Base-by-base conservation (phyloP, 2,329 filamentous ascomycete species). In the Monascus ruber region DNA sequence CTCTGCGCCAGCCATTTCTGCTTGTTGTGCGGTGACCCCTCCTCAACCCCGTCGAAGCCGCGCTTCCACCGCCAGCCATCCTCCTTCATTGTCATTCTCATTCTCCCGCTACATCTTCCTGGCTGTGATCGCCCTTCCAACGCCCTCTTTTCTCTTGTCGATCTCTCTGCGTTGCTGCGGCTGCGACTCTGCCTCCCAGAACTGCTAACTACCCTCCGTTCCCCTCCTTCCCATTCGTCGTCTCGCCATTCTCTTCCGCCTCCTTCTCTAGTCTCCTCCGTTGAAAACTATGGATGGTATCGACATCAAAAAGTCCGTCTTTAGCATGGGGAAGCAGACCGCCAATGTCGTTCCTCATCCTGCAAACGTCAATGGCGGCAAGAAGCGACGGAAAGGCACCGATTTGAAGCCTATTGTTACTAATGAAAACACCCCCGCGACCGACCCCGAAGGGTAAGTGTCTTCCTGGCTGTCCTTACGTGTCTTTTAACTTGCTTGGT, bases 361-460 rank as follows among this genome's bases (percentile, higher is more conserved):
- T 45, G 62, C 67, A 50, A 69, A 74, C 65, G 73, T 69, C 62
- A 75, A 70, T 59, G 70, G 68, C 53, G 70, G 71, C 53, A 79
- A 79, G 68, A 80, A 80, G 69, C 70, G 76, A 52, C 71, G 76
- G 65, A 81, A 80, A 66, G 73, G 73, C 47, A 72, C 76, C 54
- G 68, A 70, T 50, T 63, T 80, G 55, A 79, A 79, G 65, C 77
- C 77, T 53, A 81, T 81, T 59, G 75, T 81, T 59, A 81, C 76
- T 44, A 76, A 73, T 48, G 76, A 79, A 53, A 62, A 67, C 61
- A 56, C 59, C 49, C 54, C 65, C 64, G 50, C 64, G 65, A 42
- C 55, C 54, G 42, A 53, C 47, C 53, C 37, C 47, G 63, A 59
- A 63, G 69, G 54, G 60, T 66, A 55, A 51, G 57, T 48, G 34